These are phyloP conservation scores for Metschnikowia chrysomelidarum DNA, from an alignment of 805 yeast species.

Conservation along the genomic window DNA sequence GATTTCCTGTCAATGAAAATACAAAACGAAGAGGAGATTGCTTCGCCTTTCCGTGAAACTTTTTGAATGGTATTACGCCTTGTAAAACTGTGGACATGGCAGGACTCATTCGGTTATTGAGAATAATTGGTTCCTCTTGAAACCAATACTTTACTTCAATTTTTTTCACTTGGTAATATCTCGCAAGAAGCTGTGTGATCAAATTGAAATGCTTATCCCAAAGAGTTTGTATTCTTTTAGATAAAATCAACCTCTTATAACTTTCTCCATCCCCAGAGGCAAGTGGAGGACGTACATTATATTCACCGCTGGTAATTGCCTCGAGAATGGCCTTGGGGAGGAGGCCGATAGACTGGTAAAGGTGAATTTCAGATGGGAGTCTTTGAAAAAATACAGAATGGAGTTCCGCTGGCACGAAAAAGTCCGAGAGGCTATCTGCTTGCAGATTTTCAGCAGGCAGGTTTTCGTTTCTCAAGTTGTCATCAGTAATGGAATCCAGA, in stretches of 20 bases:
- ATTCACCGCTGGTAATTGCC: slow-evolving; percentile 62
- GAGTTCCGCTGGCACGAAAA: slow-evolving; percentile 68
- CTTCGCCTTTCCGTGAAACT: background rate
- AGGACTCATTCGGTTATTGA: slow-evolving; percentile 55
- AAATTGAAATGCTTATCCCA: slow-evolving; percentile 65
- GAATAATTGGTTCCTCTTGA: slow-evolving; percentile 38
- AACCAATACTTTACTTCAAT: slow-evolving; percentile 58
- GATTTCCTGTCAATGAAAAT: slow-evolving; percentile 3
- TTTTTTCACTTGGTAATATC: slow-evolving; percentile 80
- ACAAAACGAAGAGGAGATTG: slow-evolving; percentile 15
- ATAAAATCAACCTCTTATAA: slow-evolving; percentile 54
- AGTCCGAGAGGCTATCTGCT: no score
- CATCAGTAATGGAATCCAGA: slow-evolving; percentile 22
- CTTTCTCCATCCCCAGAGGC: slow-evolving; percentile 61
- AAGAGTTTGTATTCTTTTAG: slow-evolving; percentile 44
- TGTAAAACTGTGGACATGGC: slow-evolving; percentile 3
- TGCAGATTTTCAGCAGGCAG: no score
- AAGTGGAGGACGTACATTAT: slow-evolving; percentile 61
- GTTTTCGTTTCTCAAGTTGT: background rate
- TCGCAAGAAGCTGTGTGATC: slow-evolving; percentile 67
- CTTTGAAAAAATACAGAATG: slow-evolving; percentile 82
- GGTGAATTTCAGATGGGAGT: slow-evolving; percentile 81
- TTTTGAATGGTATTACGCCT: background rate
- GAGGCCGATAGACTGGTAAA: slow-evolving; percentile 77
- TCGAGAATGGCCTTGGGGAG: slow-evolving; percentile 62